These are phyloP conservation scores for Cinnamomum chago DNA, from an alignment of 164 flowering plant species.

Conservation along the genomic window DNA sequence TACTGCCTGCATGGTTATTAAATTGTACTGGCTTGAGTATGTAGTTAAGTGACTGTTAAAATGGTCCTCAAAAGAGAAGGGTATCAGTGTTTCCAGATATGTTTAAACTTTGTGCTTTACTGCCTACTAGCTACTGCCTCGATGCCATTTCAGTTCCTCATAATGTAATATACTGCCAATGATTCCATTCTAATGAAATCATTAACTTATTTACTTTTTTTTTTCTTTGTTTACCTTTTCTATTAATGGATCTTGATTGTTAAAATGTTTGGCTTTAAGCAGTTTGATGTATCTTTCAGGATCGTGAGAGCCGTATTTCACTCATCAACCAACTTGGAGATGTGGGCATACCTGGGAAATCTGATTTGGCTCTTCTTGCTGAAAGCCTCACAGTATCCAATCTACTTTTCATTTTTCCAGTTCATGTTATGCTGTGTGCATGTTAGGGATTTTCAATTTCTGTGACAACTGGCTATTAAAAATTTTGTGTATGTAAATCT, in stretches of 20 bases:
- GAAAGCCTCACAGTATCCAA: conserved; percentile 66
- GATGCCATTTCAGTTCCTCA: neutral
- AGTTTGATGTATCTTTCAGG: conserved; percentile 32
- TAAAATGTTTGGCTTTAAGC: neutral
- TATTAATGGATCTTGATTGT: neutral
- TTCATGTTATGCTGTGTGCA: neutral
- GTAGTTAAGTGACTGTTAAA: neutral
- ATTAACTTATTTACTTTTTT: neutral
- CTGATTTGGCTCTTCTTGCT: conserved; percentile 43
- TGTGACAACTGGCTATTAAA: neutral
- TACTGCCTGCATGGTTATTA: neutral
- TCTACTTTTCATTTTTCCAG: neutral
- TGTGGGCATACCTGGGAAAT: conserved; percentile 30
- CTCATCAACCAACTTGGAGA: conserved; percentile 48
- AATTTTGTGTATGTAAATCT: neutral
- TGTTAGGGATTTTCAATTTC: neutral
- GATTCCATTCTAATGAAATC: neutral
- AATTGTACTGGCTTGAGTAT: neutral
- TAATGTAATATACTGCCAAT: neutral
- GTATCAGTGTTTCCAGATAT: neutral
- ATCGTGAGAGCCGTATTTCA: conserved; percentile 60
- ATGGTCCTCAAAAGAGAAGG: neutral
- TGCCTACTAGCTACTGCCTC: neutral
- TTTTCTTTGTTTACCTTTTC: neutral
- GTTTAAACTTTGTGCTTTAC: neutral